phyloP scores from a whole-genome alignment of 768 basidiomycete species.

The Naganishia friedmannii region DNA sequence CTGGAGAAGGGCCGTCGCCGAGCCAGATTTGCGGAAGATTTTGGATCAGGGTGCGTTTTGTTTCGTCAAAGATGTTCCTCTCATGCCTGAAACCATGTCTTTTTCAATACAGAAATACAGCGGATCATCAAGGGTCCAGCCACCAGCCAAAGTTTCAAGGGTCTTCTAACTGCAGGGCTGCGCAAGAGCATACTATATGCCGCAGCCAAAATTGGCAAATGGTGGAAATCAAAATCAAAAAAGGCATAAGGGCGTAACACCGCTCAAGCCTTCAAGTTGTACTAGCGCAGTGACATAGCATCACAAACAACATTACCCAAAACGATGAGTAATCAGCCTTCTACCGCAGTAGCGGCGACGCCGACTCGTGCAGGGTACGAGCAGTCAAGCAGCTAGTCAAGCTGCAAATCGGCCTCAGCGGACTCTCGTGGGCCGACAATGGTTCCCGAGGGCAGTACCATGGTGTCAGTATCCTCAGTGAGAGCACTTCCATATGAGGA shows the following conservation, averaged over 20 bases:
- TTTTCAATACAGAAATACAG: conserved; percentile 1
- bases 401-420: too few species aligned
- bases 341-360: neutral
- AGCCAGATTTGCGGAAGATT: conserved; percentile 55
- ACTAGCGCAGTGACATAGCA: neutral
- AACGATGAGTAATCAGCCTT: neutral
- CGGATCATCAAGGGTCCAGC: conserved; percentile 79
- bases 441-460: too few species aligned
- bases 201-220: conserved; percentile 75
- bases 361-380: too few species aligned
- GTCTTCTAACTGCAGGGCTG: conserved; percentile 75
- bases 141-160: conserved; percentile 78
- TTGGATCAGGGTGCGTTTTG: conserved; percentile 52
- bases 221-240: conserved; percentile 58
- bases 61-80: conserved; percentile 1
- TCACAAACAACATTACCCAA: neutral
- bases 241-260: conserved; percentile 6
- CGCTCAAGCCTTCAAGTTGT: neutral
- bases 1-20: conserved; percentile 67
- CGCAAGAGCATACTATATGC: conserved; percentile 74
- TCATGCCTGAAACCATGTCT: neutral
- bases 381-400: too few species aligned
- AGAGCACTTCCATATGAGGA: neutral
- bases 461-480: neutral
- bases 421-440: neutral